A percentile compares a stretch with the other conserved stretches of the same genome.
Evolutionary conservation across 345 rosid genomes (phyloP).

Genomic region (Populus alba): DNA sequence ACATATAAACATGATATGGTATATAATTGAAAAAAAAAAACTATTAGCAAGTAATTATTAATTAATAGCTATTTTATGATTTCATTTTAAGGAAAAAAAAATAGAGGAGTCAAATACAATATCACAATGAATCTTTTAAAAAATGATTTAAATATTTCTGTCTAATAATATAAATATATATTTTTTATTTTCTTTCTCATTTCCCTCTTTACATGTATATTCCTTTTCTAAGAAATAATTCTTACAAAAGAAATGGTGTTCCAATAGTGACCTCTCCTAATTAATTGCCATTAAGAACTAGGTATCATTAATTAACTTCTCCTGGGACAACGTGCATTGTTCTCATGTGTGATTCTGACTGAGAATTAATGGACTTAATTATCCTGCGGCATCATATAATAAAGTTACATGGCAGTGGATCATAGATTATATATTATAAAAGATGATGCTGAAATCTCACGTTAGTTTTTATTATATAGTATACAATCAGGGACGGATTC

Average conservation of each 20-base stretch:
- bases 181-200: neutral
- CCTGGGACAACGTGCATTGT: too few species aligned
- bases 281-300: too few species aligned
- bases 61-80: neutral
- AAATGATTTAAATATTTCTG: too few species aligned
- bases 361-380: neutral
- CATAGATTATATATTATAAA: neutral
- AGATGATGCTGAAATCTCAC: neutral
- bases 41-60: neutral
- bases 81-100: neutral
- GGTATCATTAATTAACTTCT: too few species aligned
- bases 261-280: too few species aligned
- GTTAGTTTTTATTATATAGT: neutral
- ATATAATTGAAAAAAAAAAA: neutral
- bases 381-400: neutral
- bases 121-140: neutral
- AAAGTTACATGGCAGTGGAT: neutral
- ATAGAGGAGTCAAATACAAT: neutral
- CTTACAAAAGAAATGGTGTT: too few species aligned
- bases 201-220: neutral
- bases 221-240: too few species aligned
- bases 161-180: too few species aligned
- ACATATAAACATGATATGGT: neutral
- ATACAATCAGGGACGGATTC: too few species aligned
- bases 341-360: neutral